These are phyloP conservation scores for Aspergillus thermomutatus DNA, from an alignment of 2,329 filamentous ascomycete genomes.

Conservation along the genomic window DNA sequence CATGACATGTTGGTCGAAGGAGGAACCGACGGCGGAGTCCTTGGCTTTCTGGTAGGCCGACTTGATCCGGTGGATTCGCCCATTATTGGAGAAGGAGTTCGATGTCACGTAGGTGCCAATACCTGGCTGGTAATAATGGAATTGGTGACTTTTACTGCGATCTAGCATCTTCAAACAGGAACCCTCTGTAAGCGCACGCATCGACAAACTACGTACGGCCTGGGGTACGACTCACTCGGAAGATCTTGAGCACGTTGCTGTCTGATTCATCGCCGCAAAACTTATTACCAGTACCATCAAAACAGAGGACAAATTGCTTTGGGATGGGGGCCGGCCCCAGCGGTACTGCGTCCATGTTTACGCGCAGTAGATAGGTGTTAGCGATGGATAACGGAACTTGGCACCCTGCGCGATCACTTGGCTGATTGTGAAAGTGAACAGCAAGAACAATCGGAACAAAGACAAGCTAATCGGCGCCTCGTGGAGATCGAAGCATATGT, in stretches of 20 bases:
- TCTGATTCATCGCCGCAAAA: conserved; percentile 43
- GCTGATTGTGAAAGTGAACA: background rate
- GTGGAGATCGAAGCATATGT: conserved; percentile 2
- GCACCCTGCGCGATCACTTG: background rate
- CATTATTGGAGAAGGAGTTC: conserved; percentile 27
- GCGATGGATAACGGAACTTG: background rate
- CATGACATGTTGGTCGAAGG: conserved; percentile 79
- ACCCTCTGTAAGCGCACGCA: background rate
- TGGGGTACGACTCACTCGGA: conserved; percentile 32
- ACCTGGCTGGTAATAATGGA: conserved; percentile 44
- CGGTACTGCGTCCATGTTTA: conserved; percentile 10
- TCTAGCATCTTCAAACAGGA: conserved; percentile 34
- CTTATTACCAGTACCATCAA: conserved; percentile 45
- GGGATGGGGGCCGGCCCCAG: conserved; percentile 19
- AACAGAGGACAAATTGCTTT: conserved; percentile 42
- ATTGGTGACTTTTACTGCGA: conserved; percentile 37
- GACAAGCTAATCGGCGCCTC: background rate
- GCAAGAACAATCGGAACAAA: background rate
- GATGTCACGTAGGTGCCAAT: conserved; percentile 45
- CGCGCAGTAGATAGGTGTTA: background rate
- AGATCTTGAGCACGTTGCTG: conserved; percentile 48
- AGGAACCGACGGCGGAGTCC: conserved; percentile 75
- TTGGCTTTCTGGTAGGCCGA: conserved; percentile 38
- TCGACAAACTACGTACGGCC: background rate
- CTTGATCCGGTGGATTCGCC: conserved; percentile 52